Base-by-base conservation (phyloP, 208 protist genomes). In the Angomonas ambiguus region DNA sequence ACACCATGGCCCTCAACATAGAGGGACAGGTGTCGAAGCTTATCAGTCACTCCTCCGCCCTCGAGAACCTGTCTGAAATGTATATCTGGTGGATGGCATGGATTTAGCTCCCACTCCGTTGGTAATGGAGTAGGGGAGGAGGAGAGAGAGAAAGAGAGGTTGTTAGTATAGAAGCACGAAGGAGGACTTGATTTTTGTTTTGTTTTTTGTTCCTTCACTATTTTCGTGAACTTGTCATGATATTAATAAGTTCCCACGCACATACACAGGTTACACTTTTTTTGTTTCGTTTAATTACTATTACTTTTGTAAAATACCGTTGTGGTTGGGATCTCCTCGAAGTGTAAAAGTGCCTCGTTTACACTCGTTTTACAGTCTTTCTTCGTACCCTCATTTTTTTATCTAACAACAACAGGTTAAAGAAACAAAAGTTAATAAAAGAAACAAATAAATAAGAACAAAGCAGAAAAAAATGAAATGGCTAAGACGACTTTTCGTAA, bases 1-100 rank as follows among this genome's bases (percentile, higher is more conserved):
- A 95, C 55, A 83, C 82, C 0, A 53, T 93, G 0, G 77, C 89
- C 6, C 79, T 97, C n/a, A 92, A 88, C 28, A 92, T 96, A 22
- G 82, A 96, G 55, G 93, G 95, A 6, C 94, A 98, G 65, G 95
- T 98, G 20, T 83, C 94, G 30, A 87, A 93, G 51, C 82, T 98
- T 0, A 98, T 98, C 51, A 84, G 85, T 49, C 84, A 97, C 67
- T 93, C 96, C 13, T 96, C 95, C 10, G 75, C 85, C 5, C 30
- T 88, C 27, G 86, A 97, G 67, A 98, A 98, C 58, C 80, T 98
- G 13, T 80, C 77, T 16, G 78, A 92, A 28, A 98, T 98, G 94
- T 98, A 97, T 77, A 84, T 91, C n/a, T 97, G 96, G 92, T 98
- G 97, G 97, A 98, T 97, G 93, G 80, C 93, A 18, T 98, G 91